phyloP scores from a whole-genome alignment of 2,329 filamentous ascomycete species.

The Fusarium multiceps region DNA sequence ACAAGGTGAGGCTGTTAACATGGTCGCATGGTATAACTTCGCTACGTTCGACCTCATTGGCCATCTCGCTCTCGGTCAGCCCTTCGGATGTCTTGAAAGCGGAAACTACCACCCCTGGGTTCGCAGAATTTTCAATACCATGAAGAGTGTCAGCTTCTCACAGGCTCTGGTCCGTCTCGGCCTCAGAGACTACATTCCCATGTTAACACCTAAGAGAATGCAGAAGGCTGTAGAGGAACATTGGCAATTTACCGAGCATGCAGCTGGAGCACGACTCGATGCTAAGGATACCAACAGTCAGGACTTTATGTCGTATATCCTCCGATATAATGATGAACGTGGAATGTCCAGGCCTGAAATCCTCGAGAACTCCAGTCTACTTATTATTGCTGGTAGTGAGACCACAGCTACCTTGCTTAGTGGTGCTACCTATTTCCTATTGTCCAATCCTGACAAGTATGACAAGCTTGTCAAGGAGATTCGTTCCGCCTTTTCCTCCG shows the following conservation, averaged over 20 bases:
- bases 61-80: background rate
- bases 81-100: constrained; percentile 7
- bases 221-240: background rate
- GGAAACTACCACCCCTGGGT: constrained; percentile 18
- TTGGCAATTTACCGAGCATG: constrained; percentile 1
- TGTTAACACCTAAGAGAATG: background rate
- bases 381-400: constrained; percentile 10
- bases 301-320: constrained; percentile 16
- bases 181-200: background rate
- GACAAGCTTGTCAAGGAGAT: background rate
- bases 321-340: constrained; percentile 11
- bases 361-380: background rate
- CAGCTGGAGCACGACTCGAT: background rate
- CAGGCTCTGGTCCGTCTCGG: background rate
- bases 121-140: background rate
- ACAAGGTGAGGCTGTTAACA: background rate
- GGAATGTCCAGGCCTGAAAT: constrained; percentile 13
- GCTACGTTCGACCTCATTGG: constrained; percentile 9
- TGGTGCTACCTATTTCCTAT: background rate
- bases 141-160: background rate
- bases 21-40: constrained; percentile 19
- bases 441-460: background rate
- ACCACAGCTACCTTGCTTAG: constrained; percentile 8
- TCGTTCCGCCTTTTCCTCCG: background rate
- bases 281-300: background rate